Conservation (phyloP, 1,284 basidiomycete genomes). For the Chiua sp. region DNA sequence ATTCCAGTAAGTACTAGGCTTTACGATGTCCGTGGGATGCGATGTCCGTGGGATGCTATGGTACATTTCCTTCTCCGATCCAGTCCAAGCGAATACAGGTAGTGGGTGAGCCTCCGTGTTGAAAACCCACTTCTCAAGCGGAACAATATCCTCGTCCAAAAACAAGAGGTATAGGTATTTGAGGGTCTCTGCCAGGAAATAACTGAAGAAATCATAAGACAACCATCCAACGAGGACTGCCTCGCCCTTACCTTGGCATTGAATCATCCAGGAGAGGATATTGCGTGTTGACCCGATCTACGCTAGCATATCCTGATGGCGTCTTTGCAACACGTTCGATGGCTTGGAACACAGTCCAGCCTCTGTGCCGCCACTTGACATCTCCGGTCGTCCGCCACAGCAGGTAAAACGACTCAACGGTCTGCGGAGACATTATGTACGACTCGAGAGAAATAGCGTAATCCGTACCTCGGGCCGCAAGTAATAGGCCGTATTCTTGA, state of each 20-base stretch:
- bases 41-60: too few species aligned
- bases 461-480: slow-evolving; percentile 67
- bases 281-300: slow-evolving; percentile 52
- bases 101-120: slow-evolving; percentile 88
- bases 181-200: slow-evolving; percentile 75
- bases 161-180: slow-evolving; percentile 75
- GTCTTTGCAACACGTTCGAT: slow-evolving; percentile 65
- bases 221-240: background rate
- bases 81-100: slow-evolving; percentile 74
- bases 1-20: background rate
- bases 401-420: slow-evolving; percentile 72
- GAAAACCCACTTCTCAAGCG: slow-evolving; percentile 79
- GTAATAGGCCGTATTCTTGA: slow-evolving; percentile 52
- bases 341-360: slow-evolving; percentile 77
- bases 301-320: slow-evolving; percentile 61
- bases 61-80: slow-evolving; percentile 49
- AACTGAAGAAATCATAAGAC: slow-evolving; percentile 45
- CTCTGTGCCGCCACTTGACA: slow-evolving; percentile 72
- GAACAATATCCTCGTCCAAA: slow-evolving; percentile 59
- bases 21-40: slow-evolving; percentile 22
- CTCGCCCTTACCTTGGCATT: slow-evolving; percentile 64
- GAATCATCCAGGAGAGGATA: slow-evolving; percentile 49
- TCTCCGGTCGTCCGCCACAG: slow-evolving; percentile 77
- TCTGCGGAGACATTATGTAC: slow-evolving; percentile 42
- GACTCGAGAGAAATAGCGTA: background rate